These are phyloP conservation scores for Kwoniella heveanensis DNA, from an alignment of 768 basidiomycete genomes.

Conservation along the genomic window DNA sequence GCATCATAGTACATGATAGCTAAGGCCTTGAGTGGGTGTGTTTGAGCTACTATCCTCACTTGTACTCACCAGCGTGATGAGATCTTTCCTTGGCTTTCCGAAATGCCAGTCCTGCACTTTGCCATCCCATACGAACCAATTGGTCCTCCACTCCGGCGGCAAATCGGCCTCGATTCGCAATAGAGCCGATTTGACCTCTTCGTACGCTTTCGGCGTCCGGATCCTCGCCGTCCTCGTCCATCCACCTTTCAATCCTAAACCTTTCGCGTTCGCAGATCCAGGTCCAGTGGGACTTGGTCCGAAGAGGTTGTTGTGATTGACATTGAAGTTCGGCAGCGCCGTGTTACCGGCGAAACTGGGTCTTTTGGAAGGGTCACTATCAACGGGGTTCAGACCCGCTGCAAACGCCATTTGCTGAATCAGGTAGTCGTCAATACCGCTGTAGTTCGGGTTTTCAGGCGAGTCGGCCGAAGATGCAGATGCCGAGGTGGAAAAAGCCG, in stretches of 20 bases:
- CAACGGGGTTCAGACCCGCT: conserved; percentile 5
- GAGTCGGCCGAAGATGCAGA: neutral
- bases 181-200: conserved; percentile 38
- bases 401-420: conserved; percentile 15
- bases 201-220: conserved; percentile 44
- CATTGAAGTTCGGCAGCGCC: neutral
- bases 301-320: neutral
- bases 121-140: conserved; percentile 46
- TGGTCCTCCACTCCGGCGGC: conserved; percentile 34
- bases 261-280: neutral
- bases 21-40: too few species aligned
- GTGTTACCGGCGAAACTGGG: neutral
- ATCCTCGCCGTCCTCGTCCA: conserved; percentile 41
- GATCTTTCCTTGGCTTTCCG: conserved; percentile 29
- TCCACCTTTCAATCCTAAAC: conserved; percentile 3
- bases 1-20: too few species aligned
- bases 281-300: too few species aligned
- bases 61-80: conserved; percentile 35
- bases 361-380: neutral
- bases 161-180: conserved; percentile 39
- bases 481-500: neutral
- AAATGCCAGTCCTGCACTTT: conserved; percentile 39
- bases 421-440: conserved; percentile 40
- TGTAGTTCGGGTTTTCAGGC: conserved; percentile 3
- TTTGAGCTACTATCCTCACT: neutral